Conservation (phyloP, 345 rosid genomes). For the Durio zibethinus region DNA sequence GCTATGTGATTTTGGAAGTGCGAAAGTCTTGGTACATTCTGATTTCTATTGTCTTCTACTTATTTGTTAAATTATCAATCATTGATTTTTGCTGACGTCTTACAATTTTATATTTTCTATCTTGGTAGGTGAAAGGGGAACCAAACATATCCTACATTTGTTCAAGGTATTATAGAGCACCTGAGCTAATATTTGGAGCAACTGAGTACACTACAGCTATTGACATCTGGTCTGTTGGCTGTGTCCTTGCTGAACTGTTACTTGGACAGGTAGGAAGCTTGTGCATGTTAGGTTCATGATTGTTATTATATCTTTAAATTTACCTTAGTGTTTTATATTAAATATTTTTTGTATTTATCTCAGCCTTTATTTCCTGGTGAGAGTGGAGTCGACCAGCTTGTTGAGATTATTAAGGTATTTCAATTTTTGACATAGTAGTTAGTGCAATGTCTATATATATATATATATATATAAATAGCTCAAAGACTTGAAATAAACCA, state of each 20-base stretch:
- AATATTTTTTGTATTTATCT: constrained; percentile 15
- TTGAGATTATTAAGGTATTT: constrained; percentile 89
- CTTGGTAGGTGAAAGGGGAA: constrained; percentile 83
- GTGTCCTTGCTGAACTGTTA: constrained; percentile 87
- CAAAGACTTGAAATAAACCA: too few relatives aligned
- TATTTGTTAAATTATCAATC: neutral
- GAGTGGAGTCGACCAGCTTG: constrained; percentile 95
- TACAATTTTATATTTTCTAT: neutral
- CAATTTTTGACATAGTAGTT: neutral
- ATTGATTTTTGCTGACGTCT: constrained; percentile 9
- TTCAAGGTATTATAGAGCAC: constrained; percentile 95
- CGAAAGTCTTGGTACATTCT: constrained; percentile 83
- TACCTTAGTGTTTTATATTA: neutral
- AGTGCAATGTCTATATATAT: too few relatives aligned
- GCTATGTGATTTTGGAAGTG: constrained; percentile 97
- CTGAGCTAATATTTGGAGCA: constrained; percentile 97
- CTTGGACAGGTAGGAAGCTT: constrained; percentile 73
- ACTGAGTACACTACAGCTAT: constrained; percentile 89
- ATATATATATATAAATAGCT: neutral
- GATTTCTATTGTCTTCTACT: neutral
- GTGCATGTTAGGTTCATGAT: neutral
- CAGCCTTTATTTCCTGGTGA: constrained; percentile 98
- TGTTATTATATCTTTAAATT: neutral
- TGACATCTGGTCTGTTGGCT: constrained; percentile 98
- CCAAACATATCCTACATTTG: constrained; percentile 96